Conservation (phyloP, 352 stramenopile genomes). For the Phytophthora brassicae region DNA sequence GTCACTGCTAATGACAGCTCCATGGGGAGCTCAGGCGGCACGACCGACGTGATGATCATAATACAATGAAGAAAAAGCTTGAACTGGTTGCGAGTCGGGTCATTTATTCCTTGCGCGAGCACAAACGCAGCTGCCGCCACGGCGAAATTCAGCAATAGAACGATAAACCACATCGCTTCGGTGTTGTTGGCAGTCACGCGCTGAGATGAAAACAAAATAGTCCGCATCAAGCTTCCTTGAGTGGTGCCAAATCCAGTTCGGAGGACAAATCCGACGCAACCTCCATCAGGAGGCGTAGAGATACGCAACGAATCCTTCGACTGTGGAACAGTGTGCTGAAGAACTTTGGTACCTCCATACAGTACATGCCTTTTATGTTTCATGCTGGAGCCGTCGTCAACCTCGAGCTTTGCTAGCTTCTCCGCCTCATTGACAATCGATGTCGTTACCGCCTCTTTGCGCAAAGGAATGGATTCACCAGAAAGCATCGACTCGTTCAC, state of each 20-base stretch:
- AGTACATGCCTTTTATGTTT: constrained; percentile 90
- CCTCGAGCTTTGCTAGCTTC: constrained; percentile 63
- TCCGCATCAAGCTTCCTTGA: constrained; percentile 97
- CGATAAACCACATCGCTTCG: constrained; percentile 97
- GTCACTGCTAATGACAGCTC: constrained; percentile 97
- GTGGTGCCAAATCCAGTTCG: constrained; percentile 97
- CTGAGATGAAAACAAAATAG: constrained; percentile 97
- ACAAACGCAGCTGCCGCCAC: constrained; percentile 94
- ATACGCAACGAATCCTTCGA: constrained; percentile 40
- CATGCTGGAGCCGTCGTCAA: constrained; percentile 79
- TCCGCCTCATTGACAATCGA: constrained; percentile 76
- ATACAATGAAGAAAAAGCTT: constrained; percentile 97
- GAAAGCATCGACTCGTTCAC: constrained; percentile 99
- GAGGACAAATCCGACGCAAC: constrained; percentile 94
- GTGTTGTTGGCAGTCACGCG: constrained; percentile 94
- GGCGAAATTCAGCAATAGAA: constrained; percentile 96
- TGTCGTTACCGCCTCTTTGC: constrained; percentile 91
- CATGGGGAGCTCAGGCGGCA: constrained; percentile 98
- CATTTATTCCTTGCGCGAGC: constrained; percentile 78
- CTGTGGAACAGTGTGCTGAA: constrained; percentile 67
- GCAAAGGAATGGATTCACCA: constrained; percentile 97
- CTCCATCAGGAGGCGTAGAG: constrained; percentile 85
- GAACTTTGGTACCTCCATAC: constrained; percentile 91
- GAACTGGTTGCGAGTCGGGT: constrained; percentile 94
- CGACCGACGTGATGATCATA: constrained; percentile 98